Conservation (phyloP, 441 rosid species). For the Isatis lusitanica region DNA sequence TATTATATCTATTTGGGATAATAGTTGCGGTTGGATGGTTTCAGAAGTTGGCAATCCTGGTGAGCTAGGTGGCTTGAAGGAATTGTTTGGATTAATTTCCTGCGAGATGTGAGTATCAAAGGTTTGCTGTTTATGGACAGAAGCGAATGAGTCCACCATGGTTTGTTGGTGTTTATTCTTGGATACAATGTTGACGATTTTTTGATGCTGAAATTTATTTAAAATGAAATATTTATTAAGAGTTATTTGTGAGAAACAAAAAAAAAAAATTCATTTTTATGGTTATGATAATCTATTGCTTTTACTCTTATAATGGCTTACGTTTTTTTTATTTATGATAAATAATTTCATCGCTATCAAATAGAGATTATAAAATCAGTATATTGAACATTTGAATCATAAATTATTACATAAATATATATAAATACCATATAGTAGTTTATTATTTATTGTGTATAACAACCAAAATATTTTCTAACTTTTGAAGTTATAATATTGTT, state of each 20-base stretch:
- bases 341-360: not conserved
- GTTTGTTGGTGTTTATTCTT: conserved; percentile 41
- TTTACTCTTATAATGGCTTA: not conserved
- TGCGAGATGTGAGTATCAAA: not conserved
- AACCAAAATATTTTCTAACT: no score
- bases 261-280: not conserved
- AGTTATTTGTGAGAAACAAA: not conserved
- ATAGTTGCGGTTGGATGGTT: conserved; percentile 13
- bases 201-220: conserved; percentile 42
- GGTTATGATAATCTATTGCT: not conserved
- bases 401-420: not conserved
- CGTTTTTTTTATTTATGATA: not conserved
- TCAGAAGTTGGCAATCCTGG: not conserved
- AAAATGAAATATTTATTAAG: not conserved
- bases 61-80: not conserved
- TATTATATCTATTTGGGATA: conserved; percentile 41
- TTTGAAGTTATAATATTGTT: not conserved
- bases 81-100: not conserved
- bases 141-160: conserved; percentile 25
- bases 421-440: not conserved
- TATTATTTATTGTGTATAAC: not conserved
- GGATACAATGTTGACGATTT: conserved; percentile 34
- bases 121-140: conserved; percentile 11
- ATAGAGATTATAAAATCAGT: not conserved
- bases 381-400: not conserved